Base-by-base conservation (phyloP, 495 filamentous ascomycete species). In the Aspergillus kassunensis region DNA sequence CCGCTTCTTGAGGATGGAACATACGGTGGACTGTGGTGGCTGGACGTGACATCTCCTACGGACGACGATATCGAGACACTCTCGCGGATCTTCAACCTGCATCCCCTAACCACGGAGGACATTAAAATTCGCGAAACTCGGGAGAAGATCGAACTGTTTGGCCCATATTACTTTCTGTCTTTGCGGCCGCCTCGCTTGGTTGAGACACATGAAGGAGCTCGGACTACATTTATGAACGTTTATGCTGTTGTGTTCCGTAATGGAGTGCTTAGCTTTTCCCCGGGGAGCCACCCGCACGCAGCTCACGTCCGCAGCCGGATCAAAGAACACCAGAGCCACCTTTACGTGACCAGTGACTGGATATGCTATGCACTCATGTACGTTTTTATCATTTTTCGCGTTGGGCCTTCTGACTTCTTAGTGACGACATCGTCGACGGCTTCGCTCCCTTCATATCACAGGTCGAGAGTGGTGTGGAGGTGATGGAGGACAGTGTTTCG, bases 321-420 rank as follows among this genome's bases (percentile, higher is more conserved):
- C 58, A 83, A 86, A 0, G 85, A 86, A 61, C 75, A 96, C 46
- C 86, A 90, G 57, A 91, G 95, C 59, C 91, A 92, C 60, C 81
- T 96, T 51, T 79, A 84, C 9, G 71, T 96, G 52, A 90, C 87
- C 36, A 88, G 88, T 57, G 91, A 97, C 67, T 97, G 91, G 91
- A 90, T 97, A 59, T 97, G 91, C 68, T 97, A 97, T 62, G 91
- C 91, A 15, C 76, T 97, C 59, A 97, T 97, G 86, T 89, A 75
- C 39, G 44, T 46, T 16, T 6, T 11, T 11, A 27, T 30, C 11
- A 34, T 21, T 72, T 4, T 12, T 15, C 12, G 52, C 12, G n/a
- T n/a, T n/a, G 40, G 27, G 2, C 3, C 18, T 46, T 25, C 40
- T 57, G 37, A 50, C 49, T 12, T 16, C 6, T n/a, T 51, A 88